phyloP scores from a whole-genome alignment of 2,329 filamentous ascomycete species.

The Gliomastix tumulicola region DNA sequence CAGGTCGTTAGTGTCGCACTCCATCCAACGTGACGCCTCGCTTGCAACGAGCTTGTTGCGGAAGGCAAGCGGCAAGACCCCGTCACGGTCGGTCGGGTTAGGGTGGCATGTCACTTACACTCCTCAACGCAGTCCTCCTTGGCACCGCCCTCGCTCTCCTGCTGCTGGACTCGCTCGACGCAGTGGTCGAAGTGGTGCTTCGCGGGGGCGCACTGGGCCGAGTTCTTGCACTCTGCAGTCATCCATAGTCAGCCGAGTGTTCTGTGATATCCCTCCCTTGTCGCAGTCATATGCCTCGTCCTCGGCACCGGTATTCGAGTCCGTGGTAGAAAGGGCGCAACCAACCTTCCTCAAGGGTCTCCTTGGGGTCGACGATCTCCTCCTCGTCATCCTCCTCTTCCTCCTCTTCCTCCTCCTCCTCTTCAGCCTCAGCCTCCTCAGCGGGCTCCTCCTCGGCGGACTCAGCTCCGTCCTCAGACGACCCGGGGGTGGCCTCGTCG shows the following conservation, averaged over 20 bases:
- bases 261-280: not conserved
- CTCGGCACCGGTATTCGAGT: not conserved
- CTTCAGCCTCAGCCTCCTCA: slow-evolving; percentile 30
- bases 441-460: slow-evolving; percentile 16
- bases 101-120: slow-evolving; percentile 63
- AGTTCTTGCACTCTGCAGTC: slow-evolving; percentile 84
- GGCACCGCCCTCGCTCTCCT: slow-evolving; percentile 63
- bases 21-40: not conserved
- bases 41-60: not conserved
- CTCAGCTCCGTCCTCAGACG: slow-evolving; percentile 15
- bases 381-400: slow-evolving; percentile 74
- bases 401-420: slow-evolving; percentile 48
- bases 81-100: not conserved
- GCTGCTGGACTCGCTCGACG: slow-evolving; percentile 73
- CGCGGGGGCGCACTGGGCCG: slow-evolving; percentile 72
- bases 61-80: not conserved
- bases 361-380: slow-evolving; percentile 82
- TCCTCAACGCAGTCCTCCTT: slow-evolving; percentile 98
- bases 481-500: slow-evolving; percentile 15
- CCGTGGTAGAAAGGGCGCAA: slow-evolving; percentile 7
- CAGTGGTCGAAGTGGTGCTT: slow-evolving; percentile 99
- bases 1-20: slow-evolving; percentile 2
- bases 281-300: not conserved
- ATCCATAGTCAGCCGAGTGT: too few relatives aligned
- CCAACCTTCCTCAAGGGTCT: slow-evolving; percentile 86